Percentiles rank a stretch among this genome's conserved stretches.
Conservation (phyloP, 345 rosid genomes). For the Eucalyptus curtisii region DNA sequence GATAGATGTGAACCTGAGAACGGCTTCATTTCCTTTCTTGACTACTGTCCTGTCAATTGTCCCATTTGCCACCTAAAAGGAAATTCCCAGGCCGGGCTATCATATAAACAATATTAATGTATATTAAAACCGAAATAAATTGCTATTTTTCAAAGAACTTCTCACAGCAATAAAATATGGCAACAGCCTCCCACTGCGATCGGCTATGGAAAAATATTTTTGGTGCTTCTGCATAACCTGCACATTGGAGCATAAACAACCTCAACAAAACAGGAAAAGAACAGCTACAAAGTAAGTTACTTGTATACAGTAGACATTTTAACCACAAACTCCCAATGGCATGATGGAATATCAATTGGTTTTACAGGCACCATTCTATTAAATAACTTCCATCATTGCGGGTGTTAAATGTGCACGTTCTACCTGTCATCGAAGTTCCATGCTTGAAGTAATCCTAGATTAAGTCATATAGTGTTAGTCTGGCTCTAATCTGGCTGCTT, state of each 20-base stretch:
- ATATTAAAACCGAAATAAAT: neutral
- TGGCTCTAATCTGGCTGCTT: neutral
- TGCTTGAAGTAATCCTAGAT: neutral
- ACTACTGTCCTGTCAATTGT: constrained; percentile 64
- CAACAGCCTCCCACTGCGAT: constrained; percentile 55
- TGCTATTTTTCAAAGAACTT: neutral
- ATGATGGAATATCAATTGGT: neutral
- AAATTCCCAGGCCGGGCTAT: neutral
- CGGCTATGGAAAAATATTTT: constrained; percentile 69
- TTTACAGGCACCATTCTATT: neutral
- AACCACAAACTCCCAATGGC: neutral
- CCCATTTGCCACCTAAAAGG: constrained; percentile 89
- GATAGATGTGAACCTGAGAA: constrained; percentile 57
- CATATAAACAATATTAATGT: neutral
- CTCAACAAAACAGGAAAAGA: neutral
- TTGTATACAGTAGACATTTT: neutral
- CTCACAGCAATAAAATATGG: constrained; percentile 87
- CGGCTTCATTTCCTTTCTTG: constrained; percentile 96
- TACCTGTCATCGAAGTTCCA: neutral
- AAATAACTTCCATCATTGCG: neutral
- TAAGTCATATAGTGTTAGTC: neutral
- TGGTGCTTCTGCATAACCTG: constrained; percentile 99
- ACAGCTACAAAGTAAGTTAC: neutral
- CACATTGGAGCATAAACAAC: neutral
- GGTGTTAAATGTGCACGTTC: neutral